Base-by-base conservation (phyloP, 768 basidiomycete species). In the Leccinum incarnatum region DNA sequence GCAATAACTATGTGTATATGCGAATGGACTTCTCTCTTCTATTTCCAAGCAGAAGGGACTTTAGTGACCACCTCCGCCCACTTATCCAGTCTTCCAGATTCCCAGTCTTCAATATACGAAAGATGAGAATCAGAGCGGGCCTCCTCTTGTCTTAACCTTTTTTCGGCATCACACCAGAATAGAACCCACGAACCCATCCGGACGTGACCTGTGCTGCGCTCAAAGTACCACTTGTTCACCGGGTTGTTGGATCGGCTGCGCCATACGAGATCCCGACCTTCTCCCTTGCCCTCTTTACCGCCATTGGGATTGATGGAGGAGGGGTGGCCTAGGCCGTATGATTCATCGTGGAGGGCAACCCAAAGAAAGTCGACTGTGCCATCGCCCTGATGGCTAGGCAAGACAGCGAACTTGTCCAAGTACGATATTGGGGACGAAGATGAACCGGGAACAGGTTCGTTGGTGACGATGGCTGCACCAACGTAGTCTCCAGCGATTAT, bases 211-310 rank as follows among this genome's bases (percentile, higher is more conserved):
- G 88, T 89, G 70, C 89, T 91, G 34, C 97, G 86, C 69, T 99
- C 97, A 64, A 93, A 98, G 76, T 99, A 99, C 97, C 97, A 99
- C 75, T 95, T 96, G 77, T 99, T 99, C 57, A 98, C 86, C 0
- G 95, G 95, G 73, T 99, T 99, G 75, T 97, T 82, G 7, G 89
- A 81, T 55, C 97, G 82, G 71, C 88, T 91, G 49, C 97, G 85
- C 97, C 97, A 99, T 40, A 99, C 94, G 58, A 99, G 81, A 69
- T 98, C 97, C 47, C 86, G 80, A n/a, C 95, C 95, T 71, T 89
- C 84, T 27, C 96, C 95, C 57, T 83, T 79, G 32, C 96, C 97
- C 55, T 88, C 86, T 67, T 91, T 88, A 14, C 97, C 96, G 1
- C 97, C 91, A 59, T 96, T 96, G 30, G 95, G 91, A 72, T 99